Base-by-base conservation (phyloP, 805 yeast species). In the Komagataella phaffii region DNA sequence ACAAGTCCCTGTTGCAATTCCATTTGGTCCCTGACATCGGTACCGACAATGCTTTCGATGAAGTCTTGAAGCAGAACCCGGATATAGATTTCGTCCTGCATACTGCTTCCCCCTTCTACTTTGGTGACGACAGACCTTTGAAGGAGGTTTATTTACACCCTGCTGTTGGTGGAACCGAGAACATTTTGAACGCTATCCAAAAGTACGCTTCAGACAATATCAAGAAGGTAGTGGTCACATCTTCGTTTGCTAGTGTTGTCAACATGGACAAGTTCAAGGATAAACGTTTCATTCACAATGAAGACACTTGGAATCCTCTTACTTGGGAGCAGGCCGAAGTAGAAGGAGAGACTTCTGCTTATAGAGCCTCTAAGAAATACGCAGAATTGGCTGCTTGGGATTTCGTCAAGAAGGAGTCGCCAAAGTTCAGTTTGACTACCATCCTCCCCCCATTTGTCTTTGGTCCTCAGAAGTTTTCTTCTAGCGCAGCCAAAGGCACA, bases 381-480 rank as follows among this genome's bases (percentile, higher is more conserved):
- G 86, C 85, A 30, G 85, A 83, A 64, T 57, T 66, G 55, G 75
- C 80, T 2, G 78, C 77, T n/a, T 77, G 85, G 78, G 71, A 77
- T 1, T 79, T 77, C 55, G 53, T 68, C 17, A 61, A 71, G 48
- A 59, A 61, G n/a, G 68, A 70, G 24, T 59, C 64, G 14, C 72
- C 74, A 3, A 58, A 60, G 30, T 75, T 74, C 59, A 60, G 62
- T n/a, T 52, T 76, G 24, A 56, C 71, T 48, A 61, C 70, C 7
- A 71, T 76, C 36, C 65, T 67, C 53, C 80, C 81, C 23, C 67
- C 64, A 6, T 67, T 53, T 48, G 76, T 76, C 1, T 68, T 76
- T 53, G 83, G 83, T 17, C 81, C 81, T 0, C 81, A 76, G 61
- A 60, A 67, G 3, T 73, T 73, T 56, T 30, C 40, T 14, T 30